Conservation (phyloP, 495 filamentous ascomycete species). For the Mycothermus thermophilus region DNA sequence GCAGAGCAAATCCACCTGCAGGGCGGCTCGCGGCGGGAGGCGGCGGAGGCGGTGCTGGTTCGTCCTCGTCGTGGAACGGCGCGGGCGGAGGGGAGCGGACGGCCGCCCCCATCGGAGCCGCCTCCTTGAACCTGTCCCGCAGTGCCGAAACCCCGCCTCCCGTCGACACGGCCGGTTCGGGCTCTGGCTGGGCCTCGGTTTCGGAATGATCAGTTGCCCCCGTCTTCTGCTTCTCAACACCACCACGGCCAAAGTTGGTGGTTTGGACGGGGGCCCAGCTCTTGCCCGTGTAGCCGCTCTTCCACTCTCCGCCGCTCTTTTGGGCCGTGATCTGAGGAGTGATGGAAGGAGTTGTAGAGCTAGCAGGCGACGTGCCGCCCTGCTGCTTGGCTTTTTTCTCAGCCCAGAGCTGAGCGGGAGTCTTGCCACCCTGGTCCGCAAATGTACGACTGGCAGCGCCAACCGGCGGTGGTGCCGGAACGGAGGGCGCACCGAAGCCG, state of each 20-base stretch:
- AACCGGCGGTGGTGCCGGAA: slow-evolving; percentile 41
- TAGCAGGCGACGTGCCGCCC: slow-evolving; percentile 28
- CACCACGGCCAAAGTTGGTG: slow-evolving; percentile 51
- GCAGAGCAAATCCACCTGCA: slow-evolving; percentile 56
- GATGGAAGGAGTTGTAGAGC: slow-evolving; percentile 24
- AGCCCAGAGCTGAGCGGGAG: slow-evolving; percentile 91
- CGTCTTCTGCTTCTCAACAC: slow-evolving; percentile 41
- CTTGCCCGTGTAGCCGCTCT: slow-evolving; percentile 79
- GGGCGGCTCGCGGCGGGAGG: slow-evolving; percentile 48
- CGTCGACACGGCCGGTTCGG: slow-evolving; percentile 25
- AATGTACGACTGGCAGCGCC: slow-evolving; percentile 81
- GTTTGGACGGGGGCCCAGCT: slow-evolving; percentile 75
- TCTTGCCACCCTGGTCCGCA: slow-evolving; percentile 89
- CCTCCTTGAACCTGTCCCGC: slow-evolving; percentile 62
- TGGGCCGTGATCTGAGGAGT: slow-evolving; percentile 48
- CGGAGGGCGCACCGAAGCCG: slow-evolving; percentile 37
- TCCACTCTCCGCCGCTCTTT: slow-evolving; percentile 65
- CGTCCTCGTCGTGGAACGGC: slow-evolving; percentile 22
- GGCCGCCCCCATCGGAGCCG: slow-evolving; percentile 50
- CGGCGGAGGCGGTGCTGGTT: slow-evolving; percentile 39
- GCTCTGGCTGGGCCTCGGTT: slow-evolving; percentile 28
- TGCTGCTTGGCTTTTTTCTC: slow-evolving; percentile 84
- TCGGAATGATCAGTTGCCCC: slow-evolving; percentile 34
- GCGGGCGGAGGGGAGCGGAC: slow-evolving; percentile 27
- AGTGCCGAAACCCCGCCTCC: slow-evolving; percentile 52